These are phyloP conservation scores for Verticillium nonalfalfae DNA, from an alignment of 2,329 filamentous ascomycete species.

Conservation along the genomic window DNA sequence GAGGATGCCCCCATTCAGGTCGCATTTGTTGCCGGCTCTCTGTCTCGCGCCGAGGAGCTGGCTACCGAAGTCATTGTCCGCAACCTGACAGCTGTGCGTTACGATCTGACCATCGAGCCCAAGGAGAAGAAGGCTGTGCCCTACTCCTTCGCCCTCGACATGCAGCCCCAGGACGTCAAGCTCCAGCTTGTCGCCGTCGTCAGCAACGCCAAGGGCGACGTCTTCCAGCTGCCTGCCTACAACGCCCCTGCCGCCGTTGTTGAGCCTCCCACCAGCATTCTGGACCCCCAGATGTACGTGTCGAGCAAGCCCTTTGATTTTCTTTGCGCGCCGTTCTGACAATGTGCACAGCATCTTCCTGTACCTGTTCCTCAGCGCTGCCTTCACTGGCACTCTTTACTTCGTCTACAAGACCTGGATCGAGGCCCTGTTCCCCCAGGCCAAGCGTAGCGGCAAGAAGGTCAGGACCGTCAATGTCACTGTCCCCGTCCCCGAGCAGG, in stretches of 20 bases:
- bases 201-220: conserved; percentile 54
- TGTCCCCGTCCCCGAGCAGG: conserved; percentile 61
- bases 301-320: neutral
- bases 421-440: conserved; percentile 89
- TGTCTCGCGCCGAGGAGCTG: conserved; percentile 52
- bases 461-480: conserved; percentile 61
- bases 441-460: conserved; percentile 61
- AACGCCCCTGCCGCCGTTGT: conserved; percentile 81
- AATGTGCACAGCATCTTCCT: conserved; percentile 73
- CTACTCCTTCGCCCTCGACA: conserved; percentile 82
- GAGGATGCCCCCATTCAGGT: conserved; percentile 72
- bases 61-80: conserved; percentile 58
- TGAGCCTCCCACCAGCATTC: conserved; percentile 83
- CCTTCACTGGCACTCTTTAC: conserved; percentile 77
- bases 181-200: conserved; percentile 74
- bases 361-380: conserved; percentile 79
- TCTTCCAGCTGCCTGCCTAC: conserved; percentile 75
- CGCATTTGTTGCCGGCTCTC: conserved; percentile 68
- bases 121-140: conserved; percentile 71
- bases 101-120: conserved; percentile 66
- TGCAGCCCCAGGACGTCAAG: conserved; percentile 84
- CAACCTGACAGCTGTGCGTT: conserved; percentile 77
- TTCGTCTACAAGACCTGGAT: conserved; percentile 99
- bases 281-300: conserved; percentile 90
- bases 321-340: conserved; percentile 44